A percentile compares a stretch with the other conserved stretches of the same genome.
Conservation (phyloP, 2,329 filamentous ascomycete genomes). For the Metarhizium robertsii region DNA sequence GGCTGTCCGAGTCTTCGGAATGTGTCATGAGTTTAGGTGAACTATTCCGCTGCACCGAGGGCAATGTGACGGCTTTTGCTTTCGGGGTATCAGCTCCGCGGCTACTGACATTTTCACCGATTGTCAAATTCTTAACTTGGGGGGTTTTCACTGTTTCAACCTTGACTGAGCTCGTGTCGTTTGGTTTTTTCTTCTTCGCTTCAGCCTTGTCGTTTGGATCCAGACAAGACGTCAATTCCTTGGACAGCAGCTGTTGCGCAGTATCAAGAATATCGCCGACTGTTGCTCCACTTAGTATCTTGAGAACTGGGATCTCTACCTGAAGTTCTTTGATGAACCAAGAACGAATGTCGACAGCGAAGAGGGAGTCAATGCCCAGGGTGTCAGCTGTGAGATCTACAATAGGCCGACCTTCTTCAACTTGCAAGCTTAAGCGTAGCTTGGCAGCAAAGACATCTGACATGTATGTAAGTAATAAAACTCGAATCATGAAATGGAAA, state of each 20-base stretch:
- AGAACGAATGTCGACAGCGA: constrained; percentile 29
- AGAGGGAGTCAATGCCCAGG: constrained; percentile 20
- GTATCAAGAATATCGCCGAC: constrained; percentile 1
- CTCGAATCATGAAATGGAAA: too few species aligned
- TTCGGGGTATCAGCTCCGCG: neutral
- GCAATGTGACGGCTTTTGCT: neutral
- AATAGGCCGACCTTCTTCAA: neutral
- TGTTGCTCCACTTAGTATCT: constrained; percentile 16
- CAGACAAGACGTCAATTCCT: neutral
- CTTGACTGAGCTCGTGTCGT: too few species aligned
- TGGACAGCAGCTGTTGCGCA: neutral
- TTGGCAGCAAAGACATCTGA: neutral
- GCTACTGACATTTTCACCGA: neutral
- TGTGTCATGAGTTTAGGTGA: too few species aligned
- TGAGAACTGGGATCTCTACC: constrained; percentile 36
- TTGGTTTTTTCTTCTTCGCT: too few species aligned
- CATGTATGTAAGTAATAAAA: neutral
- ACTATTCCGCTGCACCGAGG: neutral
- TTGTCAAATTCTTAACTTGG: neutral
- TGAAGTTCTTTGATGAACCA: constrained; percentile 38
- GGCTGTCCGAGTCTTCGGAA: too few species aligned
- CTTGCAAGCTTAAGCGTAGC: neutral
- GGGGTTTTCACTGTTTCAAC: too few species aligned
- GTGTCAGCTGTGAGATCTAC: constrained; percentile 5
- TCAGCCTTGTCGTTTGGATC: too few species aligned